Evolutionary conservation across 2,329 filamentous ascomycete genomes (phyloP), one percentile per base, ranked within the genome.

Genomic region (Thermoascus crustaceus): DNA sequence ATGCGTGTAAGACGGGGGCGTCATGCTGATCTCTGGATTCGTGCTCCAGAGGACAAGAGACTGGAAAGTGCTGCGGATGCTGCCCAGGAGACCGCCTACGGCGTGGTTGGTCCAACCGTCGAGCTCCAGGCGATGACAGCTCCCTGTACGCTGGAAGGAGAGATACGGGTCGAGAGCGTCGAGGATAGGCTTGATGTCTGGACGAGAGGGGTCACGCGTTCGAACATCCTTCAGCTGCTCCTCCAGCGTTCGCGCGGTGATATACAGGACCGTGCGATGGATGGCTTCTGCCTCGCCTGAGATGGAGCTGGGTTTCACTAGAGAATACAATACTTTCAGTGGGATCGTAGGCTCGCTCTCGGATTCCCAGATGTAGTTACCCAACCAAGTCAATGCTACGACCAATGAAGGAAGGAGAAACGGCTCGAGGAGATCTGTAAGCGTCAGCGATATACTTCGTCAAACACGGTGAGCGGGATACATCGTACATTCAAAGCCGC

Each of bases 371-470:
- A 75, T 70, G 47, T 75, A 68, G 29, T 71, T 68, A 4, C 70
- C 66, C 35, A 79, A 66, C 76, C 76, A 81, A 11, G 60, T 69
- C 19, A 80, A 53, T 2, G 73, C 74, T 23, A 73, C 67, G 11
- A 79, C 63, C 4, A 81, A 57, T 1, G 76, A 77, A 0, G 77
- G 77, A 3, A 80, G 57, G 8, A 81, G 59, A 47, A 79, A 80
- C 0, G 76, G 75, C 48, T 80, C 75, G 6, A 78, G 67, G 1
- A 81, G 61, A 52, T 79, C 72, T 75, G 37, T 25, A 20, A 25
- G 10, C 7, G 30, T 48, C 25, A 49, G 38, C 24, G 17, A 16
- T 24, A 17, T 30, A 13, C 18, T 5, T 9, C 1, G 7, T 29
- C 5, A 29, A 29, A 16, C 13, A 38, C 24, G 21, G 34, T 40